phyloP scores from a whole-genome alignment of 176 grass and related monocot species.

The Triticum urartu region DNA sequence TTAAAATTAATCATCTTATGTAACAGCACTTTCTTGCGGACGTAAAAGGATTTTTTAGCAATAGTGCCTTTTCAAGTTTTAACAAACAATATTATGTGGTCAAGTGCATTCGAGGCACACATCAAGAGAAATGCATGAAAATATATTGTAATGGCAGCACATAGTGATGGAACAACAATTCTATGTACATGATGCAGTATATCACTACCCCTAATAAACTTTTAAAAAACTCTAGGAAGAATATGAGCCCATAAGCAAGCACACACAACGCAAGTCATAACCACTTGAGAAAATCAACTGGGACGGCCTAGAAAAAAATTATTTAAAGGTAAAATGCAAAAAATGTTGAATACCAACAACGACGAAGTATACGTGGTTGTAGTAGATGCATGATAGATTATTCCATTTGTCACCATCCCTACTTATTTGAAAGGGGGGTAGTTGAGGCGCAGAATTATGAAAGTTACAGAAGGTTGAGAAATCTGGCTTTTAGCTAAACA shows the following conservation, averaged over 20 bases:
- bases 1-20: neutral
- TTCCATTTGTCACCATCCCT: neutral
- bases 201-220: neutral
- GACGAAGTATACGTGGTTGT: neutral
- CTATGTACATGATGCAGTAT: neutral
- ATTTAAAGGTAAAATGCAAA: neutral
- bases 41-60: neutral
- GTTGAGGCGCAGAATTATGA: neutral
- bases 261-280: neutral
- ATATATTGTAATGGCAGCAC: neutral
- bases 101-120: conserved; percentile 4
- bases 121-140: neutral
- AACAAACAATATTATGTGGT: neutral
- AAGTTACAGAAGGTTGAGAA: neutral
- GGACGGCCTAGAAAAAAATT: neutral
- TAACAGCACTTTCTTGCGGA: neutral
- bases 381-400: neutral
- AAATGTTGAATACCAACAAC: neutral
- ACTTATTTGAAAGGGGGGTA: neutral
- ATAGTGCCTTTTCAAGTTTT: neutral
- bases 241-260: neutral
- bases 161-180: neutral
- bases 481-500: neutral
- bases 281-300: neutral
- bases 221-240: neutral